Evolutionary conservation across 1,284 basidiomycete species (phyloP).

Genomic region (Baeospora myosura): DNA sequence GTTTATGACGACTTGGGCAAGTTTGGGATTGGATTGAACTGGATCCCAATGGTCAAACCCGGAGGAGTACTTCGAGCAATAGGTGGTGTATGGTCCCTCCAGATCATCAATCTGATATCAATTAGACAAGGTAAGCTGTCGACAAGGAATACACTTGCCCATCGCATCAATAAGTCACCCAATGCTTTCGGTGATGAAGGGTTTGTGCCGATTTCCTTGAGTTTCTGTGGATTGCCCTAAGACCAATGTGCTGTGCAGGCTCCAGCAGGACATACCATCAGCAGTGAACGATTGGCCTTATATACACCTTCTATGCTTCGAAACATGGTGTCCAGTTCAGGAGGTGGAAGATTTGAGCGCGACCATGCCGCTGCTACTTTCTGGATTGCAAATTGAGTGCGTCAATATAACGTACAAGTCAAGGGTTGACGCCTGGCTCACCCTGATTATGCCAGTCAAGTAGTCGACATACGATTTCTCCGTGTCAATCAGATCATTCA

Average conservation of each 20-base stretch:
- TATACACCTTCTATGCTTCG: slow-evolving; percentile 88
- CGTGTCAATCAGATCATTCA: slow-evolving; percentile 89
- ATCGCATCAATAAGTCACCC: slow-evolving; percentile 94
- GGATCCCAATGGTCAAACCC: slow-evolving; percentile 84
- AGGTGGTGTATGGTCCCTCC: slow-evolving; percentile 80
- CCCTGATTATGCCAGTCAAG: slow-evolving; percentile 84
- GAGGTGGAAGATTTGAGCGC: slow-evolving; percentile 86
- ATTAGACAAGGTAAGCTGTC: slow-evolving; percentile 13
- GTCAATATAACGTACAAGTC: slow-evolving; percentile 11
- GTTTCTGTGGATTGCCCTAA: slow-evolving; percentile 49
- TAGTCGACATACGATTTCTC: slow-evolving; percentile 92
- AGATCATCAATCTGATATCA: slow-evolving; percentile 76
- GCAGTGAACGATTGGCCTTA: slow-evolving; percentile 81
- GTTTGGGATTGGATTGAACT: slow-evolving; percentile 68
- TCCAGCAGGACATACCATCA: slow-evolving; percentile 45
- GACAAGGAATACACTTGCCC: slow-evolving; percentile 50
- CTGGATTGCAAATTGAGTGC: slow-evolving; percentile 33
- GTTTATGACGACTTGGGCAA: slow-evolving; percentile 61
- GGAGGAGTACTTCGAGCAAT: slow-evolving; percentile 63
- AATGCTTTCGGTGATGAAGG: slow-evolving; percentile 93
- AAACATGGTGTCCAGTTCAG: slow-evolving; percentile 91
- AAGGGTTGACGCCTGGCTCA: slow-evolving; percentile 33
- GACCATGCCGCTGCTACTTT: slow-evolving; percentile 98
- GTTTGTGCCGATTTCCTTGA: slow-evolving; percentile 90
- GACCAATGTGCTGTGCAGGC: slow-evolving; percentile 1